Evolutionary conservation across 2,329 filamentous ascomycete genomes (phyloP), one percentile per base, ranked within the genome.

Genomic region (Sarocladium strictum): DNA sequence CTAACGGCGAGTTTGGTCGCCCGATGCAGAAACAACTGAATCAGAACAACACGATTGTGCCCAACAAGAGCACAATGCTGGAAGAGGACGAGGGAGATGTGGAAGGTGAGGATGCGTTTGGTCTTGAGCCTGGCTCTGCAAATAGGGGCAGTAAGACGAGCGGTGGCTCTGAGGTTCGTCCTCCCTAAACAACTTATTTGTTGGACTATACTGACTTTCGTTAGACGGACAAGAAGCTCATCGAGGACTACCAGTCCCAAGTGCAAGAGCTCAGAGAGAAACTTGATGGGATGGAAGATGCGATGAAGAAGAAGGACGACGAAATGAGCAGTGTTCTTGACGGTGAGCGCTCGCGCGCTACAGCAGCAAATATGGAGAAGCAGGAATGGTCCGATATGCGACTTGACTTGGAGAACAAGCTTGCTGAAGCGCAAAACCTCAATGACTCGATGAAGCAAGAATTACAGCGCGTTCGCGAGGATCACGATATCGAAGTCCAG

Each of bases 61-160:
- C 94, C 1, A 97, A 97, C 67, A 99, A 97, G 73, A 96, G 93
- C 64, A 97, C 89, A 1, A 92, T 97, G 86, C 84, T 97, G 1
- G 94, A 99, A 69, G 94, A 97, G 66, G 92, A 96, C 60, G 91
- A 96, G 61, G 47, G 47, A 9, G 89, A 90, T 59, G 77, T 77
- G 51, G 79, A 86, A 54, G 81, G 78, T 54, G 47, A 53, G 11
- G 83, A 85, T 64, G 78, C 81, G 2, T 89, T 89, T 66, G 81
- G 79, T 15, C 54, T 63, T 26, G 65, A 67, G 21, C 47, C 47
- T 19, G 59, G 62, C 27, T 59, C 57, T 33, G 63, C 62, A 23
- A 71, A 60, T 56, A 61, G 61, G 21, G 64, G 62, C 19, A 64
- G 62, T 55, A 65, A 71, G 47, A 63, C 64, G 35, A 69, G 63